phyloP scores from a whole-genome alignment of 768 basidiomycete species.

The Paxillus involutus region DNA sequence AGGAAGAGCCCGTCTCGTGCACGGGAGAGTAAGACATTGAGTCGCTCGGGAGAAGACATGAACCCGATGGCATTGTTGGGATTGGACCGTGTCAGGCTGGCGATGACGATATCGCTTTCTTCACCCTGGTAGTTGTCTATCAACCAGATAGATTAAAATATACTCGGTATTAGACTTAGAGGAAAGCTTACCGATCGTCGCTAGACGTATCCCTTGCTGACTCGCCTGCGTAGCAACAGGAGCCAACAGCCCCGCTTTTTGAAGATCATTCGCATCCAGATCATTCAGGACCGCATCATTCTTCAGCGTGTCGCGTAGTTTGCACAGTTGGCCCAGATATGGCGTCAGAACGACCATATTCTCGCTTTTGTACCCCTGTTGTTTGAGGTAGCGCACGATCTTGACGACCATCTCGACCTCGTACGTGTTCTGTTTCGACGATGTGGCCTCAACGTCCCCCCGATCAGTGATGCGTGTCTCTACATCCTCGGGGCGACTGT shows the following conservation, averaged over 20 bases:
- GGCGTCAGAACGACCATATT: slow-evolving; percentile 68
- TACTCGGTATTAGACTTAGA: background rate
- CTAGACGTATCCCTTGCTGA: slow-evolving; percentile 45
- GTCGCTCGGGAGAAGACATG: slow-evolving; percentile 66
- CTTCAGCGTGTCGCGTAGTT: slow-evolving; percentile 45
- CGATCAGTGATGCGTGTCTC: slow-evolving; percentile 40
- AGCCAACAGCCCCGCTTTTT: slow-evolving; percentile 53
- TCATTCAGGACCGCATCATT: slow-evolving; percentile 59
- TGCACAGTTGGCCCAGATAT: slow-evolving; percentile 63
- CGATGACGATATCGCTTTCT: slow-evolving; percentile 68
- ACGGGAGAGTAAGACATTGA: slow-evolving; percentile 74
- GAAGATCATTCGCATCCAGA: slow-evolving; percentile 58
- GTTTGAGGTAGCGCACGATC: slow-evolving; percentile 63
- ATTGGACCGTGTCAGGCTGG: slow-evolving; percentile 64
- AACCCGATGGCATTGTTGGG: slow-evolving; percentile 59
- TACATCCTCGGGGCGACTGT: slow-evolving; percentile 56
- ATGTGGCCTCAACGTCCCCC: slow-evolving; percentile 44
- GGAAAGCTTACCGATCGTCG: slow-evolving; percentile 57
- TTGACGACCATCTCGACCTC: slow-evolving; percentile 67
- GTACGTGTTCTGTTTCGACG: slow-evolving; percentile 62
- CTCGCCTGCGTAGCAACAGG: slow-evolving; percentile 43
- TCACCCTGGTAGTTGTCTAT: slow-evolving; percentile 79
- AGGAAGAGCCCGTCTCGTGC: slow-evolving; percentile 65
- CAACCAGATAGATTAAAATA: background rate
- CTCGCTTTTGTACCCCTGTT: slow-evolving; percentile 65